Evolutionary conservation across 371 early-diverging fungal species (phyloP).

Genomic region (Rhizopus microsporus): DNA sequence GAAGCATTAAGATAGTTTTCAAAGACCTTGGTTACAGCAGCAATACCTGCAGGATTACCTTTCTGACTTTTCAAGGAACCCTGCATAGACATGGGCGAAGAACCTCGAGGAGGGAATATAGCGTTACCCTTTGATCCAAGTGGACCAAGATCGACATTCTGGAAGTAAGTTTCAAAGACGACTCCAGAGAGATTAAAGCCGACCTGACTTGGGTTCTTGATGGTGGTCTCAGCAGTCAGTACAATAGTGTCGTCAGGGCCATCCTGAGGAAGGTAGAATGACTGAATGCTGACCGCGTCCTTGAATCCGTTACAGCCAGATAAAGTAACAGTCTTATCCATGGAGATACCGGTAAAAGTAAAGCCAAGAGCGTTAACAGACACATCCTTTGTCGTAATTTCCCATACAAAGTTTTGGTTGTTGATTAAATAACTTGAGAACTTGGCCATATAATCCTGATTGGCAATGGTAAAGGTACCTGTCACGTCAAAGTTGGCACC

Average conservation of each 20-base stretch:
- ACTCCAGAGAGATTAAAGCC: conserved; percentile 50
- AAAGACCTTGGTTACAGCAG: conserved; percentile 54
- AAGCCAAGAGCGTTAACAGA: conserved; percentile 61
- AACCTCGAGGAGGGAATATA: conserved; percentile 35
- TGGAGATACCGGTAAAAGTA: conserved; percentile 55
- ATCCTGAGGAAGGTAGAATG: conserved; percentile 59
- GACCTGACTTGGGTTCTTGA: conserved; percentile 57
- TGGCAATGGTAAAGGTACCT: conserved; percentile 48
- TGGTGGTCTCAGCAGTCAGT: conserved; percentile 48
- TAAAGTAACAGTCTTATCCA: conserved; percentile 57
- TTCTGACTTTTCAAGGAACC: conserved; percentile 57
- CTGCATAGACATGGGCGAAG: conserved; percentile 42
- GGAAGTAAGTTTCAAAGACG: conserved; percentile 33
- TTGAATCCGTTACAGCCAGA: conserved; percentile 57
- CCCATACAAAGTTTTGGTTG: conserved; percentile 57
- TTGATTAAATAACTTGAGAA: conserved; percentile 61
- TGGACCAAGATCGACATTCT: conserved; percentile 35
- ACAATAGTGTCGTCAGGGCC: conserved; percentile 59
- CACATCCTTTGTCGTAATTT: conserved; percentile 50
- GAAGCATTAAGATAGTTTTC: conserved; percentile 50
- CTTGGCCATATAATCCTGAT: conserved; percentile 46
- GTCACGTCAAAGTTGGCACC: conserved; percentile 51
- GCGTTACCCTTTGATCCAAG: conserved; percentile 40
- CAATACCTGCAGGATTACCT: conserved; percentile 40
- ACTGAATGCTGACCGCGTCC: conserved; percentile 53